Conservation (phyloP, 2,329 filamentous ascomycete species). For the Diaporthe helianthi region DNA sequence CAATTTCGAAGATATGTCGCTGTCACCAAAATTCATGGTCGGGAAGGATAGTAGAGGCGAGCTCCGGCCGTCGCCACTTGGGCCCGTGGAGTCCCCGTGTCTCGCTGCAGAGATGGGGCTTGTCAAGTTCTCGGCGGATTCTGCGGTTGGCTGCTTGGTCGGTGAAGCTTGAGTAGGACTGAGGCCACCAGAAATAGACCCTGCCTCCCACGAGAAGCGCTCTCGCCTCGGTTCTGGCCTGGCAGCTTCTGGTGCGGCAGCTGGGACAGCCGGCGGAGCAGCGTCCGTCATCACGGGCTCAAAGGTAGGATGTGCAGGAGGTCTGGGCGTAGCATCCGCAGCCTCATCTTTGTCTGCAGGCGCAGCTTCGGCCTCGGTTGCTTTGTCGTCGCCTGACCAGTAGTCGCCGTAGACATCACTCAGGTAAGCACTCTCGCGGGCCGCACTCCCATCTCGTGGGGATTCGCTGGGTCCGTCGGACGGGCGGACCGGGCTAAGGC, state of each 20-base stretch:
- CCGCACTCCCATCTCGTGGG: slow-evolving; percentile 28
- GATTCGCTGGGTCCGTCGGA: slow-evolving; percentile 26
- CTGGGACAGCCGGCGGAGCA: background rate
- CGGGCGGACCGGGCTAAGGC: slow-evolving; percentile 61
- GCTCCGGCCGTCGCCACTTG: slow-evolving; percentile 11
- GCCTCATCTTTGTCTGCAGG: background rate
- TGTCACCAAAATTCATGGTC: slow-evolving; percentile 21
- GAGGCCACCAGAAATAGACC: slow-evolving; percentile 37
- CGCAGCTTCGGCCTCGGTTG: slow-evolving; percentile 6
- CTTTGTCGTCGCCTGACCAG: slow-evolving; percentile 60
- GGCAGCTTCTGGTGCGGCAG: slow-evolving; percentile 18
- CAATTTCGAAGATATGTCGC: background rate
- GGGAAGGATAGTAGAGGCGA: slow-evolving; percentile 30
- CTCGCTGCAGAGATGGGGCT: background rate
- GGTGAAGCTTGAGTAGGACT: slow-evolving; percentile 8
- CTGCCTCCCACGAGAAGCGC: slow-evolving; percentile 54
- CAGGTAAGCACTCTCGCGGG: slow-evolving; percentile 67
- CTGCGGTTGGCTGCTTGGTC: background rate
- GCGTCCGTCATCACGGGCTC: background rate
- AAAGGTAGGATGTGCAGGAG: background rate
- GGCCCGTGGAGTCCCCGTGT: slow-evolving; percentile 19
- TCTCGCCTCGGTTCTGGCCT: slow-evolving; percentile 31
- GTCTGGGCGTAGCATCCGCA: background rate
- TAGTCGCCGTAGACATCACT: slow-evolving; percentile 73
- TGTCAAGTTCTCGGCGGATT: background rate